Evolutionary conservation across 2,329 filamentous ascomycete species (phyloP), one percentile per base, ranked within the genome.

Genomic region (Orbilia blumenaviensis): DNA sequence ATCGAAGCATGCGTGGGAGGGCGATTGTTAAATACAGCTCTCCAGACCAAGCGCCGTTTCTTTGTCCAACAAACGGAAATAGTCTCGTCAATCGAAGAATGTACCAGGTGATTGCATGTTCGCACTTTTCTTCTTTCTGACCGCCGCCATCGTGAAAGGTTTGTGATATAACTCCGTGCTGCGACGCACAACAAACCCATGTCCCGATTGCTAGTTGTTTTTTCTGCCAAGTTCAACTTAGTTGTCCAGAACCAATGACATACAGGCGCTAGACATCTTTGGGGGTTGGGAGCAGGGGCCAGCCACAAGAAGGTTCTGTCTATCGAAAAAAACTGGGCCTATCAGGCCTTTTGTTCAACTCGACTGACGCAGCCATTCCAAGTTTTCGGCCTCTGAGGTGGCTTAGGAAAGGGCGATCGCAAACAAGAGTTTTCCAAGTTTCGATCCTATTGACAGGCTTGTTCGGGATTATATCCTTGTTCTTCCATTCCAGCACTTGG

Each of bases 101-200:
- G 54, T 27, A 56, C 42, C 62, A 42, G 21, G 21, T 36, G 27
- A 44, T 36, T 64, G 27, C 62, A 44, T 67, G 27, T 34, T 69
- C 44, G 44, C 66, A 69, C 54, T 69, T 63, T 71, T 71, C 66
- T 71, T 71, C 56, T 71, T 69, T 71, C 46, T 36, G 42, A 46
- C 32, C 32, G 29, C 50, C 25, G 16, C n/a, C 2, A 21, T 58
- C 2, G 36, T 25, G 16, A 46, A 44, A 29, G n/a, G 27, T 18
- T 34, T 60, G 64, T 68, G 52, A 38, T 52, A 61, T 69, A 69
- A 69, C 66, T 71, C 56, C 66, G 52, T 46, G 66, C 46, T 64
- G 58, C 44, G 50, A 34, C 48, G 50, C 29, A 54, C 46, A 63
- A 72, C 48, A 34, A 62, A 54, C 66, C 34, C 54, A 38, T 52